Evolutionary conservation across 2,329 filamentous ascomycete species (phyloP).

Genomic region (Pyrenochaeta sp.): DNA sequence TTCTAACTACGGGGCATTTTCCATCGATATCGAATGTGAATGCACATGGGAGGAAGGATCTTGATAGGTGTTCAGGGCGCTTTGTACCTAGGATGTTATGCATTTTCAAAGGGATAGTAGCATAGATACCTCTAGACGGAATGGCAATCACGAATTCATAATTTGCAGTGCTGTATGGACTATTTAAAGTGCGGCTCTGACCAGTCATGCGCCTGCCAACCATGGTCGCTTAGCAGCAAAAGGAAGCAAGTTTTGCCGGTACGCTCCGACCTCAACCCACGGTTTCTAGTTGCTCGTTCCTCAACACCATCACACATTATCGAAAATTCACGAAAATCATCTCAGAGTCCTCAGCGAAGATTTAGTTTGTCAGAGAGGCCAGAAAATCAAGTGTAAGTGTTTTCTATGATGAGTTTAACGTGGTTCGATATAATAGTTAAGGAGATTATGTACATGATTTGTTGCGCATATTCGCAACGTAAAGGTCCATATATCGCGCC

Average conservation of each 20-base stretch:
- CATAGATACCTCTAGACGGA: conserved; percentile 15
- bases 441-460: background rate
- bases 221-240: background rate
- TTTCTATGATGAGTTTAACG: background rate
- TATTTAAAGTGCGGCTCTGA: background rate
- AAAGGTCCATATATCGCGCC: background rate
- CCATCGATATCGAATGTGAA: background rate
- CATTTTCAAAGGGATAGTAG: background rate
- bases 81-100: background rate
- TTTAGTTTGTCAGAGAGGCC: background rate
- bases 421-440: background rate
- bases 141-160: background rate
- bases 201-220: background rate
- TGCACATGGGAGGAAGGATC: background rate
- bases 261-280: background rate
- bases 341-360: background rate
- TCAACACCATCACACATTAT: background rate
- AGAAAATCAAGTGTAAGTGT: background rate
- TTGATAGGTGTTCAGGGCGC: background rate
- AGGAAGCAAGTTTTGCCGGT: conserved; percentile 1
- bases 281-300: background rate
- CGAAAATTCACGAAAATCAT: background rate
- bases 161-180: background rate
- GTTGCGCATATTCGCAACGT: background rate
- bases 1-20: background rate